Evolutionary conservation across 495 filamentous ascomycete genomes (phyloP).

Genomic region (Cercophora samala): DNA sequence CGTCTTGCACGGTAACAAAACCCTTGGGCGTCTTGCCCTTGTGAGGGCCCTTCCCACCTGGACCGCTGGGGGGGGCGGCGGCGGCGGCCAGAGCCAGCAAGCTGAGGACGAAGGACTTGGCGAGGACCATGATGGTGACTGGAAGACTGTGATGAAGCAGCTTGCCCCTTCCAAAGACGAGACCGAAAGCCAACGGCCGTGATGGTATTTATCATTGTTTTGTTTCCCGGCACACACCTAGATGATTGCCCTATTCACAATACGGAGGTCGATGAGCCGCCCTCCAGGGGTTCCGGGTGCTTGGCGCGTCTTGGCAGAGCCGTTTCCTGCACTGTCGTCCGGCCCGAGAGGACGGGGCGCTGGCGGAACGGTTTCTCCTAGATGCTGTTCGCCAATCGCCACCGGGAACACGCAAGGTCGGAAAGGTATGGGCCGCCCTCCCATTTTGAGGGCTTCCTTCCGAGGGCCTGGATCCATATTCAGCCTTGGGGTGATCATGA

Average conservation of each 20-base stretch:
- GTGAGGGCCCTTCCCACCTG: slow-evolving; percentile 8
- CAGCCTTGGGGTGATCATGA: neutral
- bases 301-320: slow-evolving; percentile 19
- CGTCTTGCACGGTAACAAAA: slow-evolving; percentile 51
- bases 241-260: neutral
- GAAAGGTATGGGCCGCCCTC: slow-evolving; percentile 10
- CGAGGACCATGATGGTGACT: slow-evolving; percentile 8
- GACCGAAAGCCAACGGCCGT: neutral
- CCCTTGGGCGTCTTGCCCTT: slow-evolving; percentile 27
- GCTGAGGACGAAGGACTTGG: slow-evolving; percentile 13
- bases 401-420: neutral
- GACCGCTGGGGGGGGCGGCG: slow-evolving; percentile 12
- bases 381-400: neutral
- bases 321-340: neutral
- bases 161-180: neutral
- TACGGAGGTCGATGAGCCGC: slow-evolving; percentile 17
- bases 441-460: slow-evolving; percentile 3
- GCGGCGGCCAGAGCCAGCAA: slow-evolving; percentile 17
- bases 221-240: neutral
- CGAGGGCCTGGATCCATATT: neutral
- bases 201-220: slow-evolving; percentile 18
- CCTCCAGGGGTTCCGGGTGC: neutral
- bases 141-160: slow-evolving; percentile 2
- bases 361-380: neutral
- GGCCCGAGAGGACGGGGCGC: neutral